Percentiles rank a stretch among this genome's conserved stretches.
Conservation (phyloP, 805 yeast genomes). For the Tetrapisispora pingtungensis region DNA sequence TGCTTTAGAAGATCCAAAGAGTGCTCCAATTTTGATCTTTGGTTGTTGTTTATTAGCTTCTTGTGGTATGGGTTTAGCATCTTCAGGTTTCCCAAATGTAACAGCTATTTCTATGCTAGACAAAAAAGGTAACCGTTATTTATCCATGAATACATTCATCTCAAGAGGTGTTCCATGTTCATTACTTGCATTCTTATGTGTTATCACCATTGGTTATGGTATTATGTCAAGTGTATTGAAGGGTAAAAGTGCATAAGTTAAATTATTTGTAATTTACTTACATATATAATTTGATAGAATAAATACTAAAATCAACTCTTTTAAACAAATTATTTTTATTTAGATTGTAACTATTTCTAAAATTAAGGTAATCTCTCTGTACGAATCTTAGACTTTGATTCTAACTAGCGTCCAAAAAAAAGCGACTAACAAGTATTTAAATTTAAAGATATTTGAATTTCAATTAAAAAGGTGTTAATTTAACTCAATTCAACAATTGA, state of each 20-base stretch:
- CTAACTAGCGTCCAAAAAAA: not conserved
- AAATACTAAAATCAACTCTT: no score
- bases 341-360: not conserved
- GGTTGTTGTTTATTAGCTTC: constrained; percentile 61
- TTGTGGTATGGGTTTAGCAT: constrained; percentile 94
- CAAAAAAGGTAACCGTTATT: constrained; percentile 76
- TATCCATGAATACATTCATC: constrained; percentile 72
- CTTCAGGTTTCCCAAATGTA: constrained; percentile 97
- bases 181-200: constrained; percentile 57
- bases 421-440: no score
- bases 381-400: not conserved
- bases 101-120: constrained; percentile 93
- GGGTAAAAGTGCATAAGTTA: not conserved
- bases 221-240: constrained; percentile 43
- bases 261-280: no score
- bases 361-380: not conserved
- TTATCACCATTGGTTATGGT: constrained; percentile 72
- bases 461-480: no score
- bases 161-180: constrained; percentile 88
- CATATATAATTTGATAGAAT: no score
- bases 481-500: no score
- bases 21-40: constrained; percentile 37
- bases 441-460: no score
- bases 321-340: no score
- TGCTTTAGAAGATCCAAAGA: constrained; percentile 58